These are phyloP conservation scores for Bruguiera parviflora DNA, from an alignment of 345 rosid species.

Conservation along the genomic window DNA sequence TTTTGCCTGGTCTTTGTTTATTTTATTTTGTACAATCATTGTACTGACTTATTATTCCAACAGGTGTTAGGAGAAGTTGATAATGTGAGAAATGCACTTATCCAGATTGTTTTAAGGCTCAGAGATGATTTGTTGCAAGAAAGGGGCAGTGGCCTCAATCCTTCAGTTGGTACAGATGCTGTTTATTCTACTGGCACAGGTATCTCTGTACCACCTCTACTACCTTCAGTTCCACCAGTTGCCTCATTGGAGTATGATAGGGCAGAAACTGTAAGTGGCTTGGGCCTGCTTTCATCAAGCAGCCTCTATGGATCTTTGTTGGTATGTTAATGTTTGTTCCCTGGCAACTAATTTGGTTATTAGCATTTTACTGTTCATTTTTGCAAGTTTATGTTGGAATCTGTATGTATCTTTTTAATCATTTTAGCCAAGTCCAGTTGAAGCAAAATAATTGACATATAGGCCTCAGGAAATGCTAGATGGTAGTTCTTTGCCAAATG, in stretches of 20 bases:
- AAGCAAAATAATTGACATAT: too few relatives aligned
- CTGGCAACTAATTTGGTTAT: too few relatives aligned
- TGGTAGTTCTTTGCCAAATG: too few relatives aligned
- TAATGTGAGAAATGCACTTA: slow-evolving; percentile 81
- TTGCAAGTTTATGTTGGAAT: too few relatives aligned
- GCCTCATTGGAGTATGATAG: slow-evolving; percentile 71
- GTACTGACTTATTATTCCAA: slow-evolving; percentile 11
- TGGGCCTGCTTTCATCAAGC: slow-evolving; percentile 64
- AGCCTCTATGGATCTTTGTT: slow-evolving; percentile 67
- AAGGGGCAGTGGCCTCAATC: slow-evolving; percentile 47
- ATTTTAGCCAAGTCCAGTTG: too few relatives aligned
- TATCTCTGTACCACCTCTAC: slow-evolving; percentile 53
- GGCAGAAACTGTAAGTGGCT: slow-evolving; percentile 54
- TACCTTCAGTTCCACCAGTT: slow-evolving; percentile 65
- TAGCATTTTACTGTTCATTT: too few relatives aligned
- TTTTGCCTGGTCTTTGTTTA: slow-evolving; percentile 13
- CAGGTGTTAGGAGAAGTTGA: slow-evolving; percentile 76
- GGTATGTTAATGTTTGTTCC: slow-evolving; percentile 36
- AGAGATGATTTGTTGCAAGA: slow-evolving; percentile 85
- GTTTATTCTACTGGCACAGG: slow-evolving; percentile 49
- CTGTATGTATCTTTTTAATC: too few relatives aligned
- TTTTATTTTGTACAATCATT: background rate
- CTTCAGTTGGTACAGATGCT: slow-evolving; percentile 55
- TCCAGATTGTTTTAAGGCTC: slow-evolving; percentile 83
- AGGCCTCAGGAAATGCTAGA: too few relatives aligned